These are phyloP conservation scores for Nissolia schottii DNA, from an alignment of 306 rosid genomes.

Conservation along the genomic window DNA sequence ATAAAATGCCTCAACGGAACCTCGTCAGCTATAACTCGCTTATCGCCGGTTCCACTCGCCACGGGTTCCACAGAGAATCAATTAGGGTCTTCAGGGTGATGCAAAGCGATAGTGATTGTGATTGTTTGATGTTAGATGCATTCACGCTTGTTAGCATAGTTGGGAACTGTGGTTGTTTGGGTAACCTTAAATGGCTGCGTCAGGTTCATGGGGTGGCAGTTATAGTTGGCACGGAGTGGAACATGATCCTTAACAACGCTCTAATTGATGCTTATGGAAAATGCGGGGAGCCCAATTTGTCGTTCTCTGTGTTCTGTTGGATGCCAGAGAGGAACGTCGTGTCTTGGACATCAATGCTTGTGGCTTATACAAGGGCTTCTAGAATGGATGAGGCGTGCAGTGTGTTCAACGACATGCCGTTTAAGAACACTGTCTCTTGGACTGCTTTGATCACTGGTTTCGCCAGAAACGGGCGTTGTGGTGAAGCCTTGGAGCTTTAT, in stretches of 20 bases:
- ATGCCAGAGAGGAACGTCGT: constrained; percentile 51
- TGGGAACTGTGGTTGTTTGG: constrained; percentile 43
- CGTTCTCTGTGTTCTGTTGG: constrained; percentile 32
- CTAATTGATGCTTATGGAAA: constrained; percentile 61
- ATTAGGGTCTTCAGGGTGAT: constrained; percentile 26
- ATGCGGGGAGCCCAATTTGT: constrained; percentile 37
- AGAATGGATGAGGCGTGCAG: constrained; percentile 42
- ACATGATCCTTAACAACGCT: constrained; percentile 44
- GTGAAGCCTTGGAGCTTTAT: constrained; percentile 45
- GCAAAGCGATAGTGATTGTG: constrained; percentile 25
- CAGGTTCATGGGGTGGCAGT: constrained; percentile 55
- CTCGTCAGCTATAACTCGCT: constrained; percentile 54
- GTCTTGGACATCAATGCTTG: constrained; percentile 58
- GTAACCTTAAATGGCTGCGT: constrained; percentile 37
- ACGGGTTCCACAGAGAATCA: constrained; percentile 35
- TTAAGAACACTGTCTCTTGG: constrained; percentile 49
- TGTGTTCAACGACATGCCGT: constrained; percentile 44
- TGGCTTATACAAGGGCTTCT: constrained; percentile 32
- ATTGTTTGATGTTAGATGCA: constrained; percentile 36
- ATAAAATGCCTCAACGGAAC: constrained; percentile 44
- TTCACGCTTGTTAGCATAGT: constrained; percentile 52
- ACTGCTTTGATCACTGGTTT: constrained; percentile 52
- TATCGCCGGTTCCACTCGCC: constrained; percentile 37
- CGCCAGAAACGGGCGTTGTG: constrained; percentile 26
- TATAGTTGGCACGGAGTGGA: constrained; percentile 40